Evolutionary conservation across 768 basidiomycete genomes (phyloP), one percentile per base, ranked within the genome.

Genomic region (Leucocoprinus leucothites): DNA sequence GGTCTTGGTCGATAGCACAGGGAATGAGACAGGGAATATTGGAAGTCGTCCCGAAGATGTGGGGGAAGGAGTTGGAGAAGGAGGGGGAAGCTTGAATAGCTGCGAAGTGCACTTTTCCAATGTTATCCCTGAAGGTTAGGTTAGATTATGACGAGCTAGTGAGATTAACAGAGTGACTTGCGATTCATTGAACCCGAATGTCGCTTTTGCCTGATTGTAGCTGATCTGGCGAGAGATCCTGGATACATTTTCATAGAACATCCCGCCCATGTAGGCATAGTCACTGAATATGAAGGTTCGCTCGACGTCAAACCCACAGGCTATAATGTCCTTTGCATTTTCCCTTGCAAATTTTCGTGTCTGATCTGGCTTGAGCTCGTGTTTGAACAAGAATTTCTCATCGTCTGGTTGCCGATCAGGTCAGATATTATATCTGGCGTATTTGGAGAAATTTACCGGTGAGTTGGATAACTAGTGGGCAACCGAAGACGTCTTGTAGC

Each of bases 371-470:
- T 92, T 95, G 57, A 97, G 82, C 60, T 90, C 89, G 53, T 94
- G 91, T 70, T 98, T 96, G 82, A 99, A 97, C 45, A 99, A 71
- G 77, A 98, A 99, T 69, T 99, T 99, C 69, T 99, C 97, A 69
- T 99, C 97, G 65, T 99, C 97, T 92, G 61, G 4, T 14, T 9
- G 36, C 40, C 11, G 8, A 19, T 25, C 9, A 24, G 19, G 9
- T 40, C 26, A 46, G 40, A 9, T 41, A 57, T 13, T 19, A 34
- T 21, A 28, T 35, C 16, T 16, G 25, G 18, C 2, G 22, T 25
- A 3, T 49, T 16, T 0, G 34, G 14, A 22, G 44, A 46, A 34
- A 47, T 77, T 44, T 53, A 89, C 94, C 94, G 36, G 97, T 99
- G 1, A 99, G 81, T 69, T 99, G 97, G 54, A 99, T 79, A 56